These are phyloP conservation scores for Trichoderma sp. DNA, from an alignment of 2,329 filamentous ascomycete genomes.

Conservation along the genomic window DNA sequence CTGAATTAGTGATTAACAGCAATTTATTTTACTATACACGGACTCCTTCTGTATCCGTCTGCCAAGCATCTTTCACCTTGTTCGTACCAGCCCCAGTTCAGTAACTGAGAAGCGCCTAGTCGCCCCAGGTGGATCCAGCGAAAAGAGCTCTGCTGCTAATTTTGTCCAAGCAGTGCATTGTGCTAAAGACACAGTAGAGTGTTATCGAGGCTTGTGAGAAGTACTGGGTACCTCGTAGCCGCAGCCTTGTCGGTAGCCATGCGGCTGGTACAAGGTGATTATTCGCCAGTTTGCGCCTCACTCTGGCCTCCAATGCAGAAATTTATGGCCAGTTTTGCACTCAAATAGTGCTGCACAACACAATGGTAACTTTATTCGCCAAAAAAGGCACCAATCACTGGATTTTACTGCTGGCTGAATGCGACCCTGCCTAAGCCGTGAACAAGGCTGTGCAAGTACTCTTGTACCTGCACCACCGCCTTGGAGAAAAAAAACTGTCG, in stretches of 20 bases:
- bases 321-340: not conserved
- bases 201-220: not conserved
- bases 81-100: not conserved
- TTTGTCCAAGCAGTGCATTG: not conserved
- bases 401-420: not conserved
- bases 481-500: constrained; percentile 8
- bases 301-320: not conserved
- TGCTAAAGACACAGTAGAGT: not conserved
- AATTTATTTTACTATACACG: not conserved
- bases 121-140: not conserved
- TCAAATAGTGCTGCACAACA: not conserved
- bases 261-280: not conserved
- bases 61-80: not conserved
- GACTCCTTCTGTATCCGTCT: too few species aligned
- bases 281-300: not conserved
- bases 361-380: not conserved
- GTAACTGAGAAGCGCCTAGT: constrained; percentile 2
- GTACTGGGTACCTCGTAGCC: not conserved
- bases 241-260: not conserved
- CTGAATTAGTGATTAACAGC: not conserved
- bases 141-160: not conserved
- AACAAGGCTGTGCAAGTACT: constrained; percentile 23
- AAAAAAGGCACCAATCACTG: not conserved
- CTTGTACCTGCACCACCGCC: constrained; percentile 23
- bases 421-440: not conserved